A percentile compares a stretch with the other conserved stretches of the same genome.
phyloP scores from a whole-genome alignment of 2,329 filamentous ascomycete genomes.

The Clathrospora elynae region DNA sequence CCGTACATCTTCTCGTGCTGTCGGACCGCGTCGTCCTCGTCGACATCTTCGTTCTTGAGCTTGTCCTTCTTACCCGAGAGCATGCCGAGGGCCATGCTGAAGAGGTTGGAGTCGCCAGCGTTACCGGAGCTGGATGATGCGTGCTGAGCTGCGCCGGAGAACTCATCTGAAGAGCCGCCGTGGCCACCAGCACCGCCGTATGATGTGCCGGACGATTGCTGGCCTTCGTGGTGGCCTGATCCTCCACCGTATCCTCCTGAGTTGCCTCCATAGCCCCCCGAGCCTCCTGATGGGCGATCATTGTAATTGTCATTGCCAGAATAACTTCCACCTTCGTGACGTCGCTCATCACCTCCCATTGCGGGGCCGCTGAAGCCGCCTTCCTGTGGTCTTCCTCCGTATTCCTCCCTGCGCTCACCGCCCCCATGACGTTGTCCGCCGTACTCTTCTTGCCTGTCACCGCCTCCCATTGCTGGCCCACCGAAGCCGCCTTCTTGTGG shows the following conservation, averaged over 20 bases:
- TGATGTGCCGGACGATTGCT: slow-evolving; percentile 50
- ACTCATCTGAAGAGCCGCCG: slow-evolving; percentile 55
- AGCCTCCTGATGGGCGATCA: slow-evolving; percentile 29
- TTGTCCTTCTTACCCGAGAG: slow-evolving; percentile 60
- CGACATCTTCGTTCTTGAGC: slow-evolving; percentile 58
- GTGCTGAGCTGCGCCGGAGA: slow-evolving; percentile 60
- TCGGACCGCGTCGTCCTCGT: slow-evolving; percentile 70
- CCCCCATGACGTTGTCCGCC: slow-evolving; percentile 14
- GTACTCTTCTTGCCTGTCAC: slow-evolving; percentile 10
- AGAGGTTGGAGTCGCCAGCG: slow-evolving; percentile 58
- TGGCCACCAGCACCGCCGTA: slow-evolving; percentile 49
- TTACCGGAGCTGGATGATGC: slow-evolving; percentile 60
- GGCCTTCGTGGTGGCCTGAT: slow-evolving; percentile 30
- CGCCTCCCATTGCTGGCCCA: slow-evolving; percentile 16
- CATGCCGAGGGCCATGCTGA: slow-evolving; percentile 61
- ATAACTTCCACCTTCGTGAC: slow-evolving; percentile 13
- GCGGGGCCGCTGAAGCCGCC: slow-evolving; percentile 7
- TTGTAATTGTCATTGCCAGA: slow-evolving; percentile 15
- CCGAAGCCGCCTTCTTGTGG: slow-evolving; percentile 21
- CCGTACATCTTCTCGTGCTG: slow-evolving; percentile 79
- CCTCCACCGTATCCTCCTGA: slow-evolving; percentile 27
- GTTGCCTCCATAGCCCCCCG: slow-evolving; percentile 16
- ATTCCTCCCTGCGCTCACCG: slow-evolving; percentile 16
- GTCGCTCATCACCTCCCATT: slow-evolving; percentile 13
- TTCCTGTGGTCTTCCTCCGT: slow-evolving; percentile 13